Conservation (phyloP, 139 green algal genomes). For the Chlamydomonas incerta region DNA sequence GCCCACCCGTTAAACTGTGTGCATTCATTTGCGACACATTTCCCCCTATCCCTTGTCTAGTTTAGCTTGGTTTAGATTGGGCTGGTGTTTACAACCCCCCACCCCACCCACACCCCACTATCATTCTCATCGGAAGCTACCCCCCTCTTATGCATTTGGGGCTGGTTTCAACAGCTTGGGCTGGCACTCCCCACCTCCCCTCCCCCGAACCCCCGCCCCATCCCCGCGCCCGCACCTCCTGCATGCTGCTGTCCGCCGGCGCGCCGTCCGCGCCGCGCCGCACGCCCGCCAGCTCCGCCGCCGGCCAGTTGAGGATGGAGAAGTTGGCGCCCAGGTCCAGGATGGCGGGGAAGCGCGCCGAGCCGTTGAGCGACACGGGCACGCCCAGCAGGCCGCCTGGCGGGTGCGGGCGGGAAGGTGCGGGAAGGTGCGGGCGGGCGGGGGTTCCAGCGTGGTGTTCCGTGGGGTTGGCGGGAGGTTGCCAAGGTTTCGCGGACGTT, state of each 20-base stretch:
- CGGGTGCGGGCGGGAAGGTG: neutral
- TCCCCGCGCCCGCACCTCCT: neutral
- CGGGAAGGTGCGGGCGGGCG: neutral
- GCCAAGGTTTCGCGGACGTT: too few relatives aligned
- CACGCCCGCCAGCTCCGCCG: constrained; percentile 33
- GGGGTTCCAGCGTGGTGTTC: too few relatives aligned
- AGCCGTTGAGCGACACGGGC: constrained; percentile 37
- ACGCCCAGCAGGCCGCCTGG: constrained; percentile 30
- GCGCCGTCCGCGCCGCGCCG: neutral
- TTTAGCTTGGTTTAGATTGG: too few relatives aligned
- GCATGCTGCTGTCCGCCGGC: neutral
- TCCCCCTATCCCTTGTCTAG: too few relatives aligned
- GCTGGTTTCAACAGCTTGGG: too few relatives aligned
- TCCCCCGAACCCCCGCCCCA: neutral
- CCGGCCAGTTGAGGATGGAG: constrained; percentile 28
- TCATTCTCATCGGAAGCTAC: too few relatives aligned
- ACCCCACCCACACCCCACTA: too few relatives aligned
- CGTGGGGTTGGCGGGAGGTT: too few relatives aligned
- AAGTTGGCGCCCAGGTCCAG: constrained; percentile 42
- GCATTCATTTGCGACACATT: too few relatives aligned
- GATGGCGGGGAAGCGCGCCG: constrained; percentile 23
- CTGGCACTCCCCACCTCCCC: neutral
- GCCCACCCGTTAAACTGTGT: too few relatives aligned
- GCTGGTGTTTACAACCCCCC: too few relatives aligned
- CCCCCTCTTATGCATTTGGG: too few relatives aligned